Conservation (phyloP, 768 basidiomycete species). For the Kondoa subrosea region DNA sequence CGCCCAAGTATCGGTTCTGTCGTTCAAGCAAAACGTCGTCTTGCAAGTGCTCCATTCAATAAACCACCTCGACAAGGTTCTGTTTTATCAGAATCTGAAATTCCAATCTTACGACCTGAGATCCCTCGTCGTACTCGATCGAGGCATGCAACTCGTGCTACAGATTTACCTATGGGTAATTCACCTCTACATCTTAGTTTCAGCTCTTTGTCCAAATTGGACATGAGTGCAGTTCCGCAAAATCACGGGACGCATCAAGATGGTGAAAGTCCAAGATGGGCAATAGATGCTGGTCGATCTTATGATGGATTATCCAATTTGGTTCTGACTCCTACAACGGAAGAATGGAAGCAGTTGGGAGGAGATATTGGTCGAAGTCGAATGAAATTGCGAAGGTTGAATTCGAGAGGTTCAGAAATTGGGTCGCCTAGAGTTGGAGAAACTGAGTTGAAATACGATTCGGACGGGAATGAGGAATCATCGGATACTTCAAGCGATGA, state of each 20-base stretch:
- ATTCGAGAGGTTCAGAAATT: background rate
- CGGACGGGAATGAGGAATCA: background rate
- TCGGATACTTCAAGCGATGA: background rate
- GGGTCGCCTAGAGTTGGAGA: background rate
- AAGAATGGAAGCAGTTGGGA: constrained; percentile 4
- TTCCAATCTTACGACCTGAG: background rate
- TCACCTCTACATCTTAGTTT: background rate
- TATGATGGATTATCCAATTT: background rate
- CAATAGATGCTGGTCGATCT: background rate
- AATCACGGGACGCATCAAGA: background rate
- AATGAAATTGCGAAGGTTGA: background rate
- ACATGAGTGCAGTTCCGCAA: background rate
- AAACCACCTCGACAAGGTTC: background rate
- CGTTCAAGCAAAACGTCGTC: background rate
- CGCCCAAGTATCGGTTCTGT: background rate
- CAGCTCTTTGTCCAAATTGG: background rate
- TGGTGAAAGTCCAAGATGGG: background rate
- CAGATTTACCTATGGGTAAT: background rate
- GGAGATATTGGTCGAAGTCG: constrained; percentile 1
- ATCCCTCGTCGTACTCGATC: background rate
- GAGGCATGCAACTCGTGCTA: background rate
- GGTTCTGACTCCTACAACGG: constrained; percentile 5
- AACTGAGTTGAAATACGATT: background rate
- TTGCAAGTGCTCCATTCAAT: background rate
- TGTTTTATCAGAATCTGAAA: background rate